Evolutionary conservation across 2,329 filamentous ascomycete genomes (phyloP).

Genomic region (Neofusicoccum cordaticola): DNA sequence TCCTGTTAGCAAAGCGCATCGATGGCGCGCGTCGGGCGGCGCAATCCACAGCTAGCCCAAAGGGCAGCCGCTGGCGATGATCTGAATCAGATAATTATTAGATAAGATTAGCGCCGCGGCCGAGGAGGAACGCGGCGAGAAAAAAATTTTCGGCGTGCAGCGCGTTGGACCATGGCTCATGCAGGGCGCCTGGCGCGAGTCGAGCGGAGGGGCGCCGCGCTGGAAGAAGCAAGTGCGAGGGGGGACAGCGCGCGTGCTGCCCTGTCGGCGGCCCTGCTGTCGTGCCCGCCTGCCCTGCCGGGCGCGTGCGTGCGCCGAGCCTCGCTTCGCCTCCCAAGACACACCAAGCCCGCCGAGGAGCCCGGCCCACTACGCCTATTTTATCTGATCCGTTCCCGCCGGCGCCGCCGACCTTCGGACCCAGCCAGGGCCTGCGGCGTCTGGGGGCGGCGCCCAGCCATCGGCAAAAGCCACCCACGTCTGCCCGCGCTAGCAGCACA

Average conservation of each 20-base stretch:
- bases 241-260: background rate
- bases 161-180: background rate
- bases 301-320: background rate
- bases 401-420: slow-evolving; percentile 6
- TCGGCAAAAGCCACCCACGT: background rate
- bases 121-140: slow-evolving; percentile 6
- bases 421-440: background rate
- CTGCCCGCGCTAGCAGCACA: slow-evolving; percentile 4
- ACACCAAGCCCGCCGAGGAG: background rate
- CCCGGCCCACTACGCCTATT: slow-evolving; percentile 4
- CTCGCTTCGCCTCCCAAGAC: slow-evolving; percentile 7
- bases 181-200: slow-evolving; percentile 6
- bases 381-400: slow-evolving; percentile 13
- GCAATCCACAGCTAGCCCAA: slow-evolving; percentile 13
- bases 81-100: slow-evolving; percentile 19
- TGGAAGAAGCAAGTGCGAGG: slow-evolving; percentile 12
- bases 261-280: background rate
- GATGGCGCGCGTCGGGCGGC: background rate
- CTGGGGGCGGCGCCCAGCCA: background rate
- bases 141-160: slow-evolving; percentile 7
- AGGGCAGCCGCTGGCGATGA: slow-evolving; percentile 7
- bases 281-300: background rate
- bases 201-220: background rate
- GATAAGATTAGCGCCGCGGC: slow-evolving; percentile 17
- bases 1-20: slow-evolving; percentile 3